Evolutionary conservation across 108 stramenopile species (phyloP).

Genomic region (Nitzschia putrida): DNA sequence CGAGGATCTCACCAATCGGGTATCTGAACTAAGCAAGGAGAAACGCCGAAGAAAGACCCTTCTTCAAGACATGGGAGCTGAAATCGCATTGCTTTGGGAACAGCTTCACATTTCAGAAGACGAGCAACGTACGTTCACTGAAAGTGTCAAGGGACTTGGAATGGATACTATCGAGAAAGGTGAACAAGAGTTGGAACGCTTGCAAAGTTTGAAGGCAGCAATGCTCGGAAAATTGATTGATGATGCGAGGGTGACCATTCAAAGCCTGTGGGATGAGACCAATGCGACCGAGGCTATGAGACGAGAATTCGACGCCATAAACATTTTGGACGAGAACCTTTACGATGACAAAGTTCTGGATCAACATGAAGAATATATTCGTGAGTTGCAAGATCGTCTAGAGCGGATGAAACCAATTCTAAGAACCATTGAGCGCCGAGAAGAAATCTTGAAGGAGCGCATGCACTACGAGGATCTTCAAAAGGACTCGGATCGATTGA

Average conservation of each 20-base stretch:
- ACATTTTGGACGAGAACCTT: constrained; percentile 60
- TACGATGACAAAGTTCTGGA: constrained; percentile 84
- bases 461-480: constrained; percentile 81
- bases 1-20: constrained; percentile 68
- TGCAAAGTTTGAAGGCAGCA: constrained; percentile 70
- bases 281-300: constrained; percentile 59
- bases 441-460: constrained; percentile 76
- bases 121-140: constrained; percentile 83
- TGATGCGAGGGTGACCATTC: constrained; percentile 74
- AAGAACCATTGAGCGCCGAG: constrained; percentile 82
- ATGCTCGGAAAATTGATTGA: constrained; percentile 87
- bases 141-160: constrained; percentile 84
- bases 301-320: constrained; percentile 60
- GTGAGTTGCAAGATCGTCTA: constrained; percentile 55
- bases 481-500: constrained; percentile 84
- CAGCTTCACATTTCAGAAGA: constrained; percentile 84
- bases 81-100: constrained; percentile 88
- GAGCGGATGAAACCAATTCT: constrained; percentile 86
- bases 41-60: constrained; percentile 63
- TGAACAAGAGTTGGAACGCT: constrained; percentile 70
- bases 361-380: constrained; percentile 77
- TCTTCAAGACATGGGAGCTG: constrained; percentile 84
- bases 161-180: constrained; percentile 89
- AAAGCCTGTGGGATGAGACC: constrained; percentile 87
- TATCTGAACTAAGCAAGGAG: constrained; percentile 77